phyloP scores from a whole-genome alignment of 306 rosid species.

The Phaseolus lunatus region DNA sequence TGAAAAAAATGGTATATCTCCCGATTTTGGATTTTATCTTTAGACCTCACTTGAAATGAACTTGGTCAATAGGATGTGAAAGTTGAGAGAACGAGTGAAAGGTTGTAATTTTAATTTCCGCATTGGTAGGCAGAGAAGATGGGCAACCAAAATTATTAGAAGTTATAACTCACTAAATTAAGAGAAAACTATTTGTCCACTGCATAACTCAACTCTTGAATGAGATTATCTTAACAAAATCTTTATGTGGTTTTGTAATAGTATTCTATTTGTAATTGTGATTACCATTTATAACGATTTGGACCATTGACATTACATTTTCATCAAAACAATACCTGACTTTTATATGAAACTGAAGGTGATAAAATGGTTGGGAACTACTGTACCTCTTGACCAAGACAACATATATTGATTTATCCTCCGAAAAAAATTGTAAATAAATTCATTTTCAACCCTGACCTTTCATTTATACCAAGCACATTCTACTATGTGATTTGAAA shows the following conservation, averaged over 20 bases:
- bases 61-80: background rate
- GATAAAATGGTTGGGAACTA: background rate
- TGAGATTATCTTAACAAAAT: background rate
- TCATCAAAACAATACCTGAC: background rate
- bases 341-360: slow-evolving; percentile 1
- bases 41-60: background rate
- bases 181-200: too few relatives aligned
- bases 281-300: too few relatives aligned
- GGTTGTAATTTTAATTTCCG: background rate
- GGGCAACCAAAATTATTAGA: background rate
- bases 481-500: background rate
- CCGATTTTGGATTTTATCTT: background rate
- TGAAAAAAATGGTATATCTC: background rate
- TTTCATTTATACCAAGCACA: background rate
- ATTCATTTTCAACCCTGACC: background rate
- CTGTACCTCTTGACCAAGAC: background rate
- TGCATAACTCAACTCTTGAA: background rate
- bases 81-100: background rate
- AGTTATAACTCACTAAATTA: too few relatives aligned
- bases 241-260: background rate
- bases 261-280: background rate
- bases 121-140: background rate
- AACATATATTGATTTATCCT: slow-evolving; percentile 3
- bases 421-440: background rate
- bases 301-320: background rate